These are phyloP conservation scores for Coemansia sp. DNA, from an alignment of 192 early-diverging fungal species.

Conservation along the genomic window DNA sequence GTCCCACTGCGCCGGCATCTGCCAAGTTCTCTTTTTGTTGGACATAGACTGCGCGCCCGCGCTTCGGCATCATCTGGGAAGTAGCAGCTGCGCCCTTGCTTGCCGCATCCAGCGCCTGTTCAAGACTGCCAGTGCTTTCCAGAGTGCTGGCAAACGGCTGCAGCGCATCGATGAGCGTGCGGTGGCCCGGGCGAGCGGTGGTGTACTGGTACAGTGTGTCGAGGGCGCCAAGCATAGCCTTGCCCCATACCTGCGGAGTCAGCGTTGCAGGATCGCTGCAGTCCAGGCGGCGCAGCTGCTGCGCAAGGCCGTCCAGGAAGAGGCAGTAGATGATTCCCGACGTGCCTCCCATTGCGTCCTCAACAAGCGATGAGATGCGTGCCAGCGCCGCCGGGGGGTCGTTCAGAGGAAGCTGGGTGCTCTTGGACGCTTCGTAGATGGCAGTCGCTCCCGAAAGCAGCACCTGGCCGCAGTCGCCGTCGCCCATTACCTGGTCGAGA, in stretches of 20 bases:
- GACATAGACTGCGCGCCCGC: conserved; percentile 67
- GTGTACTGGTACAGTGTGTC: conserved; percentile 64
- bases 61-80: conserved; percentile 56
- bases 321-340: conserved; percentile 77
- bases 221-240: conserved; percentile 58
- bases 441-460: conserved; percentile 66
- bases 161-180: conserved; percentile 71
- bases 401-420: conserved; percentile 46
- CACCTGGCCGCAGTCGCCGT: conserved; percentile 82
- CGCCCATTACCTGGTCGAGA: conserved; percentile 73
- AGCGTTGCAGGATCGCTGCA: conserved; percentile 19
- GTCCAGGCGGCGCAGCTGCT: conserved; percentile 41
- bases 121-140: conserved; percentile 37
- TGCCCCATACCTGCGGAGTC: conserved; percentile 47
- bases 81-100: conserved; percentile 57
- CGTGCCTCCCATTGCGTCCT: conserved; percentile 76
- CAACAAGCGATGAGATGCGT: conserved; percentile 63
- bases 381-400: conserved; percentile 57
- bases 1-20: conserved; percentile 65
- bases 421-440: conserved; percentile 52
- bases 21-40: conserved; percentile 48
- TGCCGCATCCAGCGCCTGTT: conserved; percentile 55
- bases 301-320: conserved; percentile 64
- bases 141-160: conserved; percentile 61
- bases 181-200: conserved; percentile 66